phyloP scores from a whole-genome alignment of 2,329 filamentous ascomycete genomes.

The Fusarium sp. region DNA sequence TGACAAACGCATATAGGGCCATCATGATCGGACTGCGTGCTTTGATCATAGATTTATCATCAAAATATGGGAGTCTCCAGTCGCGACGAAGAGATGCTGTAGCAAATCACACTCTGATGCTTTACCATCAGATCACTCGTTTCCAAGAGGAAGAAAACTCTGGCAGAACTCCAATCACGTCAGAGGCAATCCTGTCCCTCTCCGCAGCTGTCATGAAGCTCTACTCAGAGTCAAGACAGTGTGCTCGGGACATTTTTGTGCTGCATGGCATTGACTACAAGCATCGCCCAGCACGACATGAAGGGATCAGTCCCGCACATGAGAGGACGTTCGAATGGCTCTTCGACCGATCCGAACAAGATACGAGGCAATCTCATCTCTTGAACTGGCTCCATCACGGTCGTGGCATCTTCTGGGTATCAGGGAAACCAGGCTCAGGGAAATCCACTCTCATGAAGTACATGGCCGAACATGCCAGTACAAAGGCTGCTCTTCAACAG shows the following conservation, averaged over 20 bases:
- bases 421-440: not conserved
- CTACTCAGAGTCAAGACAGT: not conserved
- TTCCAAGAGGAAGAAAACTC: not conserved
- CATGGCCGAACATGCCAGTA: not conserved
- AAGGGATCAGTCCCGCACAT: not conserved
- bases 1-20: not conserved
- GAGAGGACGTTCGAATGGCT: not conserved
- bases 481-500: not conserved
- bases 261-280: not conserved
- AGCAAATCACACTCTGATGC: not conserved
- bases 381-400: not conserved
- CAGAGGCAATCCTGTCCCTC: not conserved
- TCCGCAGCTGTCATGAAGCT: not conserved
- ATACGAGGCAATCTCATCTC: not conserved
- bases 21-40: not conserved
- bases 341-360: not conserved
- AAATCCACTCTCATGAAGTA: slow-evolving; percentile 1
- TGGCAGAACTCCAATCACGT: not conserved
- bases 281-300: not conserved
- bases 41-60: not conserved
- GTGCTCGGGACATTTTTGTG: not conserved
- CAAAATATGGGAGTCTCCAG: not conserved
- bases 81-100: not conserved
- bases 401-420: not conserved
- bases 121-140: not conserved